A percentile compares a stretch with the other conserved stretches of the same genome.
Conservation (phyloP, 2,329 filamentous ascomycete species). For the Fusarium sp. region DNA sequence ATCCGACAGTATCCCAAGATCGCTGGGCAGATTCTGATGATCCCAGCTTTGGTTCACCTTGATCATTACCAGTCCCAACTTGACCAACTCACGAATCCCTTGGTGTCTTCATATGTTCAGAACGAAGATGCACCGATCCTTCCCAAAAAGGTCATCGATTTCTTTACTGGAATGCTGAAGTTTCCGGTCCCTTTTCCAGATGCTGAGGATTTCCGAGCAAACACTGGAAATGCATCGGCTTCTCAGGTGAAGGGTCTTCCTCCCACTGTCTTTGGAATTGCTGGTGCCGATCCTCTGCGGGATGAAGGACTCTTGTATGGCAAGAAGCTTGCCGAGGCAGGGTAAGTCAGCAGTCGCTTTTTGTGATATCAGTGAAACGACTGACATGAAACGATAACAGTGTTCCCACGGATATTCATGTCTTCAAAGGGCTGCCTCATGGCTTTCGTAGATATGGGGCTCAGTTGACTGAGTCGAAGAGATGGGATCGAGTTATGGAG, state of each 20-base stretch:
- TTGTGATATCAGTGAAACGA: fast-evolving
- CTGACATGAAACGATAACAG: constrained; percentile 33
- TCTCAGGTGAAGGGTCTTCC: constrained; percentile 54
- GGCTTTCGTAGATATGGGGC: constrained; percentile 54
- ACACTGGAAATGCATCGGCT: constrained; percentile 43
- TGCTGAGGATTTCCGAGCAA: constrained; percentile 49
- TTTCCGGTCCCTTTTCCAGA: constrained; percentile 28
- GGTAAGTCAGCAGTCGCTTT: constrained; percentile 44
- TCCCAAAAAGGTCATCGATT: constrained; percentile 41
- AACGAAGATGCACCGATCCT: constrained; percentile 60
- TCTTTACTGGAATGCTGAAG: constrained; percentile 43
- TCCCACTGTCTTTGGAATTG: constrained; percentile 55
- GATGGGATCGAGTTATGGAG: constrained; percentile 55
- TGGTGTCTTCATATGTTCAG: constrained; percentile 53
- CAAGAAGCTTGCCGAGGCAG: constrained; percentile 54
- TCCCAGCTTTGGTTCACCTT: constrained; percentile 51
- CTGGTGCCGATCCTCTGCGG: constrained; percentile 58
- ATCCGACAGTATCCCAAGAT: constrained; percentile 40
- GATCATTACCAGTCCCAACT: constrained; percentile 39
- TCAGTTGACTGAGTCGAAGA: constrained; percentile 47
- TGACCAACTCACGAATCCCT: constrained; percentile 46
- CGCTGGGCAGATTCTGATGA: constrained; percentile 61
- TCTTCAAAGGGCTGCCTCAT: constrained; percentile 64
- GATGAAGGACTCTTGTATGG: constrained; percentile 60
- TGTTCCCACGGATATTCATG: constrained; percentile 57